Evolutionary conservation across 2,329 filamentous ascomycete genomes (phyloP), one percentile per base, ranked within the genome.

Genomic region (Fusarium kyushuense): DNA sequence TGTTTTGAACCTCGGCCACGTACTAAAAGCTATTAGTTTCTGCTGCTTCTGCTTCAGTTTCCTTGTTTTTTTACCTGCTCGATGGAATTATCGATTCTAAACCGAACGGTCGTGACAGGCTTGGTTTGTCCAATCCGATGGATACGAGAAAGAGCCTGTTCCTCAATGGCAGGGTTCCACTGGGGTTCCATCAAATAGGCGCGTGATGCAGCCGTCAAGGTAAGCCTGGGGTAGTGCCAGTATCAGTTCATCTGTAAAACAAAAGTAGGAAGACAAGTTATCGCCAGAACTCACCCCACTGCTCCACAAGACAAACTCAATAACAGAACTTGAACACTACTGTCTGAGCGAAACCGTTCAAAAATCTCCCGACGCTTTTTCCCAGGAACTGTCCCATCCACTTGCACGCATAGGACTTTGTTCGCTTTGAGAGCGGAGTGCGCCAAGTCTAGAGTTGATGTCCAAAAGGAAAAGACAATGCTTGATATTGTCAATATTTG

Each of bases 171-270:
- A 0, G 80, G 80, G 35, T 83, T 83, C 79, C 81, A 82, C 17
- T 86, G 83, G 0, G 84, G 84, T 57, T 86, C 84, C 74, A 86
- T 79, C 1, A 86, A 75, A 61, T 84, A 84, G 0, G 80, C 83
- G 3, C 80, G 76, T 0, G 82, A 82, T 3, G 84, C 84, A 1
- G 74, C 80, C 0, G 83, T 85, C 0, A 86, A 71, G 0, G 21
- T 33, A 23, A 32, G 30, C 32, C 16, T 51, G 21, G 9, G 11
- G 36, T 40, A 38, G 35, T 21, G 17, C 10, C 6, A 10, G n/a
- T 38, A 5, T 38, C 19, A 38, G 35, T 7, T 35, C 9, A 19
- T 32, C 32, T 6, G 29, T 23, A 43, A 29, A 30, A 33, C 17
- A 25, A 19, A n/a, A 17, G 11, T 25, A 16, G 19, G 21, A 23